Percentiles rank a stretch among this genome's conserved stretches.
These are phyloP conservation scores for Microbotryum violaceum DNA, from an alignment of 1,284 basidiomycete genomes.

Conservation along the genomic window DNA sequence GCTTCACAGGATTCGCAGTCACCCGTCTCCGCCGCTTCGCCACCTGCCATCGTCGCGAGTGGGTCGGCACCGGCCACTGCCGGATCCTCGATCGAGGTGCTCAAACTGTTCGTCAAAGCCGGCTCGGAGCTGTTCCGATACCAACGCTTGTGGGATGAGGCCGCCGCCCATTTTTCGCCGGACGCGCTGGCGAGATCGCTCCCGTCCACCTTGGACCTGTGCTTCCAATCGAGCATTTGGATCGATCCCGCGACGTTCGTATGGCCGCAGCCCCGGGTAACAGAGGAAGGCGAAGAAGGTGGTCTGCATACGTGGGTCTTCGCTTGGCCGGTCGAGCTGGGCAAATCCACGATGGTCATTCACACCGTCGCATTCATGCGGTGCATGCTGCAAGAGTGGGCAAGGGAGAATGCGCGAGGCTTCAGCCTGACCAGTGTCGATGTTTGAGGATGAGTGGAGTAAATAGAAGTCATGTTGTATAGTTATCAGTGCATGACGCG, in stretches of 20 bases:
- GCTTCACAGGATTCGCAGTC: background rate
- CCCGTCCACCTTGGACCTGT: conserved; percentile 6
- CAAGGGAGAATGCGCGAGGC: conserved; percentile 9
- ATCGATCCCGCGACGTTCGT: conserved; percentile 6
- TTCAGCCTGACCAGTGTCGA: background rate
- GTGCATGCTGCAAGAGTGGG: conserved; percentile 15
- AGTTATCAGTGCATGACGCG: no score
- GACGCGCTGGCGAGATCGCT: background rate
- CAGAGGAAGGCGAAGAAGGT: background rate
- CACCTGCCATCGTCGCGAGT: background rate
- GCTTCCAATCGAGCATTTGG: background rate
- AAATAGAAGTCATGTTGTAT: no score
- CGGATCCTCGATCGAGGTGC: conserved; percentile 11
- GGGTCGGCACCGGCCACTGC: background rate
- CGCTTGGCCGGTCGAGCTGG: conserved; percentile 15
- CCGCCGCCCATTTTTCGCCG: conserved; percentile 2
- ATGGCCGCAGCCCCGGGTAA: background rate
- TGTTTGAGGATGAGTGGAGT: no score
- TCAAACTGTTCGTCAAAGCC: conserved; percentile 16
- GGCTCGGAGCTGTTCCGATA: conserved; percentile 21
- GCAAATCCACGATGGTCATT: conserved; percentile 6
- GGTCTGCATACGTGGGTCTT: conserved; percentile 6
- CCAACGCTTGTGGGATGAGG: conserved; percentile 22
- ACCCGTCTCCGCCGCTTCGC: background rate
- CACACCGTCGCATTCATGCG: conserved; percentile 19